phyloP scores from a whole-genome alignment of 306 rosid species.

The Vigna nakashimae region DNA sequence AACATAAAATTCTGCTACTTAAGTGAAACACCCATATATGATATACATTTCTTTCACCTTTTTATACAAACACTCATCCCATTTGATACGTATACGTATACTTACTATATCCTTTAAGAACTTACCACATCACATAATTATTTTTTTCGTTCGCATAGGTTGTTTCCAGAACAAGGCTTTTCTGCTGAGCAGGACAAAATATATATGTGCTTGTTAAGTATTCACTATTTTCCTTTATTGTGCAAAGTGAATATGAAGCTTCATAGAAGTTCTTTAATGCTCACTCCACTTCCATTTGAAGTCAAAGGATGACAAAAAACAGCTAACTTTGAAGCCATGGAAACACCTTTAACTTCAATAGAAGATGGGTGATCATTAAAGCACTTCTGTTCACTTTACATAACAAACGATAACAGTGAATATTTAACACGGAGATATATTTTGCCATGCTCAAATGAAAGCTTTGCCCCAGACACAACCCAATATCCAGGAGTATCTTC shows the following conservation, averaged over 20 bases:
- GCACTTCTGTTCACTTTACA: constrained; percentile 9
- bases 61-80: background rate
- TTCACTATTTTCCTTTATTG: constrained; percentile 54
- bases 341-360: background rate
- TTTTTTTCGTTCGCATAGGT: no score
- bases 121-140: no score
- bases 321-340: background rate
- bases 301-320: background rate
- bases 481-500: constrained; percentile 74
- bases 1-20: background rate
- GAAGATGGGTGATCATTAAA: background rate
- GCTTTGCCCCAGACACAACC: constrained; percentile 80
- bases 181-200: constrained; percentile 61
- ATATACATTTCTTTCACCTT: background rate
- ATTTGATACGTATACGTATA: background rate
- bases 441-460: constrained; percentile 62
- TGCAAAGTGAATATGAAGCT: constrained; percentile 21
- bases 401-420: constrained; percentile 57
- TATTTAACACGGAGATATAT: constrained; percentile 71
- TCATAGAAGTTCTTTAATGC: background rate
- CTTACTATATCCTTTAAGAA: no score
- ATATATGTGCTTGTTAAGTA: constrained; percentile 62
- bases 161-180: constrained; percentile 57
- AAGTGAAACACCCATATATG: background rate
- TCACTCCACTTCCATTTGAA: background rate